phyloP scores from a whole-genome alignment of 345 rosid species.

The Populus davidiana region DNA sequence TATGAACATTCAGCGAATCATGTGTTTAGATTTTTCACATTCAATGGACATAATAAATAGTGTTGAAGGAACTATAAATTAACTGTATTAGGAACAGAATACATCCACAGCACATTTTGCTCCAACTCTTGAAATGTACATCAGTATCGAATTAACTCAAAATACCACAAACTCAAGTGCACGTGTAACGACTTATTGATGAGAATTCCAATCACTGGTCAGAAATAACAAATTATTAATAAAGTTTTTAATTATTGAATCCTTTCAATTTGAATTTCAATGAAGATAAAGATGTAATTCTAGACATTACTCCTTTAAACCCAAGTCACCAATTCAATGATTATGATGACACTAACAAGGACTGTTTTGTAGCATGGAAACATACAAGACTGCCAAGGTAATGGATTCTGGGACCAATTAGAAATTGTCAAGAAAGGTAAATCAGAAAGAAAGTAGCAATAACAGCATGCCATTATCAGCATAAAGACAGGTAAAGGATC shows the following conservation, averaged over 20 bases:
- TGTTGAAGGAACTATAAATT: background rate
- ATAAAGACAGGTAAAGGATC: background rate
- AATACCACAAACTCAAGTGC: background rate
- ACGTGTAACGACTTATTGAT: background rate
- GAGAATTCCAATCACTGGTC: background rate
- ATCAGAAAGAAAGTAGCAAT: background rate
- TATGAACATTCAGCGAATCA: background rate
- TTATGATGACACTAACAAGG: background rate
- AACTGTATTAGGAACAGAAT: background rate
- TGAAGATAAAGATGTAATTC: background rate
- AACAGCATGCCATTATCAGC: slow-evolving; percentile 18
- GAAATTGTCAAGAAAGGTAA: background rate
- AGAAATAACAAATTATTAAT: background rate
- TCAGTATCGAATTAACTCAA: background rate
- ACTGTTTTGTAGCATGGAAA: background rate
- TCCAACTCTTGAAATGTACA: background rate
- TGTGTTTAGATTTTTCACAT: background rate
- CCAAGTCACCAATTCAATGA: background rate
- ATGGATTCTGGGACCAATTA: background rate
- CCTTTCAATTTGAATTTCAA: background rate
- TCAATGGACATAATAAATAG: background rate
- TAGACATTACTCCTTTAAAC: no score
- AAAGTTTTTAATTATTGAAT: background rate
- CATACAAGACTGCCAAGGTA: background rate
- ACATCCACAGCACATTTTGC: background rate